Evolutionary conservation across 768 basidiomycete genomes (phyloP).

Genomic region (Tubosaeta brunneosetosa): DNA sequence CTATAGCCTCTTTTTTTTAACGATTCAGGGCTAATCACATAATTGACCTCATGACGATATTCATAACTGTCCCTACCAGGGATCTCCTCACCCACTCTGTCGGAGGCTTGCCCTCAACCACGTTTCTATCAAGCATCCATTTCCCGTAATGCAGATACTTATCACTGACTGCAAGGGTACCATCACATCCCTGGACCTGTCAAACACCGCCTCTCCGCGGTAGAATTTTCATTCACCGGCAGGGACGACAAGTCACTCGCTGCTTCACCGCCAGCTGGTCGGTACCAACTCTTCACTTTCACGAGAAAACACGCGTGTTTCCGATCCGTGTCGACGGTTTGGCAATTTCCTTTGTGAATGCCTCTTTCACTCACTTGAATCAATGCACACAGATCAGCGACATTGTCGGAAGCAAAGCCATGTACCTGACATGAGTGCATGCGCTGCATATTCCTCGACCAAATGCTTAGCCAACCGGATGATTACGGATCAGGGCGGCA

Average conservation of each 20-base stretch:
- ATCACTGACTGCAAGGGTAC: not conserved
- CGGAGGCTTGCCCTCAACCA: not conserved
- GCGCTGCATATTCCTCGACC: not conserved
- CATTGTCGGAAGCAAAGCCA: too few relatives aligned
- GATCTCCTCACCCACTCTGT: not conserved
- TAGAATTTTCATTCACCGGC: conserved; percentile 6
- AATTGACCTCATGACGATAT: too few relatives aligned
- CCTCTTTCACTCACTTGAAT: not conserved
- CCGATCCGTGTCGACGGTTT: conserved; percentile 1
- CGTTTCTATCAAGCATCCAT: not conserved
- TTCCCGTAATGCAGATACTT: not conserved
- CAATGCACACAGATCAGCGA: not conserved
- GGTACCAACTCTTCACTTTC: not conserved
- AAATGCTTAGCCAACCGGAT: not conserved
- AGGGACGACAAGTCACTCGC: conserved; percentile 2
- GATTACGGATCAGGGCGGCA: not conserved
- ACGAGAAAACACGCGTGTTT: not conserved
- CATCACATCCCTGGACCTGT: not conserved
- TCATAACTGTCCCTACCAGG: not conserved
- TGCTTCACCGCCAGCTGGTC: not conserved
- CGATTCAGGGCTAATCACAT: not conserved
- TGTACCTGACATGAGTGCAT: not conserved
- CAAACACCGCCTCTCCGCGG: conserved; percentile 1
- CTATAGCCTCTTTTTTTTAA: not conserved
- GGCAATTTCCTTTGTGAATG: not conserved